Evolutionary conservation across 345 rosid genomes (phyloP).

Genomic region (Sisymbrium altissimum): DNA sequence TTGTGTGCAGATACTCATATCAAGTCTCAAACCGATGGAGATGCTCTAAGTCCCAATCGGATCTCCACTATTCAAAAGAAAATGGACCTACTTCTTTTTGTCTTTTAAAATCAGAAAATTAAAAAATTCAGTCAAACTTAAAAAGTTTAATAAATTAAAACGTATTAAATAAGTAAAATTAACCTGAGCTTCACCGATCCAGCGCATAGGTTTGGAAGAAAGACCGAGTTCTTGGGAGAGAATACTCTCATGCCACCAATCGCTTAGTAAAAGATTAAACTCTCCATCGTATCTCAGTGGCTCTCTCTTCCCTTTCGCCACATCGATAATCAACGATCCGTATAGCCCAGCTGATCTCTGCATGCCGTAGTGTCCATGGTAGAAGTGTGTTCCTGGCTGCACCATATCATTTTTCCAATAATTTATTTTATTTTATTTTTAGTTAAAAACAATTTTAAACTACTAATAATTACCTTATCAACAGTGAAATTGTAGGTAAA

Average conservation of each 20-base stretch:
- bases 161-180: background rate
- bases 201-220: constrained; percentile 59
- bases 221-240: constrained; percentile 72
- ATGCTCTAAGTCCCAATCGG: background rate
- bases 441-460: too few relatives aligned
- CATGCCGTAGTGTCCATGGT: constrained; percentile 89
- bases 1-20: too few relatives aligned
- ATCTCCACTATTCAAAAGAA: background rate
- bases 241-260: constrained; percentile 73
- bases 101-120: background rate
- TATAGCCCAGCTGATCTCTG: constrained; percentile 82
- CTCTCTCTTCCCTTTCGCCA: constrained; percentile 50
- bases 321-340: constrained; percentile 60
- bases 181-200: constrained; percentile 91
- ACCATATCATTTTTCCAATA: background rate
- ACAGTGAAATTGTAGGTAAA: constrained; percentile 63
- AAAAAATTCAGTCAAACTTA: too few relatives aligned
- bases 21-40: too few relatives aligned
- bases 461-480: constrained; percentile 44
- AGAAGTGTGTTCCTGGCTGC: constrained; percentile 82
- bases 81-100: background rate
- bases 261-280: constrained; percentile 57
- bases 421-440: background rate
- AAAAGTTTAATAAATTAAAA: background rate
- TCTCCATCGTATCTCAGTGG: constrained; percentile 70